These are phyloP conservation scores for Alternaria atra DNA, from an alignment of 2,329 filamentous ascomycete species.

Conservation along the genomic window DNA sequence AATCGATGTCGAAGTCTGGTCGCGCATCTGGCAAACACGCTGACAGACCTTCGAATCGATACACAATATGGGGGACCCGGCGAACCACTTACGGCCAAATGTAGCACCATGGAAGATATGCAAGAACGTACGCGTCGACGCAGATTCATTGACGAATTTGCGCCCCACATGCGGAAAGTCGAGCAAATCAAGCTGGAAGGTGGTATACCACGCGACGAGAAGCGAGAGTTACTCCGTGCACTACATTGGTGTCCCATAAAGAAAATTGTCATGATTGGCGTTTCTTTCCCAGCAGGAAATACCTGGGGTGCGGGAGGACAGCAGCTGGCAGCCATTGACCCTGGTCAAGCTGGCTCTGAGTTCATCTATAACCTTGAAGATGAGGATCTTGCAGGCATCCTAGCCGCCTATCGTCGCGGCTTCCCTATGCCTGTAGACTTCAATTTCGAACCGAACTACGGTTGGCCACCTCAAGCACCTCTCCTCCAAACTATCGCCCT, in stretches of 20 bases:
- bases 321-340: conserved; percentile 43
- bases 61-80: conserved; percentile 41
- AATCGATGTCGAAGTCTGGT: conserved; percentile 44
- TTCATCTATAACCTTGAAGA: conserved; percentile 38
- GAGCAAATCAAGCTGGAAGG: conserved; percentile 59
- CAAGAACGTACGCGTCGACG: conserved; percentile 41
- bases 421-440: conserved; percentile 29
- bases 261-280: conserved; percentile 58
- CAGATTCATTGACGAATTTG: conserved; percentile 56
- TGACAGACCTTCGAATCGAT: conserved; percentile 56
- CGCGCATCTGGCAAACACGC: conserved; percentile 50
- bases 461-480: conserved; percentile 52
- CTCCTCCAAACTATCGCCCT: conserved; percentile 55
- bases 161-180: conserved; percentile 52
- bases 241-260: conserved; percentile 53
- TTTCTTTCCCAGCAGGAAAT: conserved; percentile 55
- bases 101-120: conserved; percentile 19
- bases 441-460: conserved; percentile 50
- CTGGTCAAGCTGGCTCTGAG: conserved; percentile 27
- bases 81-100: conserved; percentile 44
- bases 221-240: conserved; percentile 56
- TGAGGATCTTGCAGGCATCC: conserved; percentile 38
- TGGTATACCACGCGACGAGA: conserved; percentile 58
- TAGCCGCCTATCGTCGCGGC: conserved; percentile 37
- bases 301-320: conserved; percentile 54